Conservation (phyloP, 106 monocot species). For the Chionographis japonica region DNA sequence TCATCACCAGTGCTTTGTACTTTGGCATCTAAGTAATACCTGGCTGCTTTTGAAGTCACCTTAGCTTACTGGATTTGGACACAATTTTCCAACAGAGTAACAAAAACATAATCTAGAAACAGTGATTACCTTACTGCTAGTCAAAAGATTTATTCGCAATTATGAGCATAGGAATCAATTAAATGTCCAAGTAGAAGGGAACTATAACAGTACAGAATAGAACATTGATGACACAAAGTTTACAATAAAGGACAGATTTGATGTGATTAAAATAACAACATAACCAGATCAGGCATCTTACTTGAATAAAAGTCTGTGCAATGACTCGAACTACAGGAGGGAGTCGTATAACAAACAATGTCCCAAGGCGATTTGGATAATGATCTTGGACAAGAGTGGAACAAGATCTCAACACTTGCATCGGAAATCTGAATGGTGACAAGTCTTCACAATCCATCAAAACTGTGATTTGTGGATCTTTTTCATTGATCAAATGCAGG, state of each 20-base stretch:
- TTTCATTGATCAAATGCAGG: conserved; percentile 54
- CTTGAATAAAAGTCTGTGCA: conserved; percentile 77
- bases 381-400: conserved; percentile 83
- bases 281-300: conserved; percentile 12
- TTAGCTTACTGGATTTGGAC: too few relatives aligned
- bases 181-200: too few relatives aligned
- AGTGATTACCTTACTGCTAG: neutral
- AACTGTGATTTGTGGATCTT: conserved; percentile 69
- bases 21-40: too few relatives aligned
- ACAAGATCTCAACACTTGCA: conserved; percentile 87
- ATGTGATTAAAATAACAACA: neutral
- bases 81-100: too few relatives aligned
- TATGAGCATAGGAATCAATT: neutral
- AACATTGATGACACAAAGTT: too few relatives aligned
- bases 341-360: conserved; percentile 59
- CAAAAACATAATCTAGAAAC: too few relatives aligned
- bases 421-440: conserved; percentile 76
- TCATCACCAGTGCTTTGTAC: too few relatives aligned
- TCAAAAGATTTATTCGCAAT: neutral
- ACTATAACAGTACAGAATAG: too few relatives aligned
- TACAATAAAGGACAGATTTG: too few relatives aligned
- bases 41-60: too few relatives aligned
- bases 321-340: conserved; percentile 69
- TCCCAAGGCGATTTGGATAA: conserved; percentile 82
- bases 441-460: conserved; percentile 83